These are phyloP conservation scores for Solanum aculeatissimum DNA, from an alignment of 305 asterid genomes.

Conservation along the genomic window DNA sequence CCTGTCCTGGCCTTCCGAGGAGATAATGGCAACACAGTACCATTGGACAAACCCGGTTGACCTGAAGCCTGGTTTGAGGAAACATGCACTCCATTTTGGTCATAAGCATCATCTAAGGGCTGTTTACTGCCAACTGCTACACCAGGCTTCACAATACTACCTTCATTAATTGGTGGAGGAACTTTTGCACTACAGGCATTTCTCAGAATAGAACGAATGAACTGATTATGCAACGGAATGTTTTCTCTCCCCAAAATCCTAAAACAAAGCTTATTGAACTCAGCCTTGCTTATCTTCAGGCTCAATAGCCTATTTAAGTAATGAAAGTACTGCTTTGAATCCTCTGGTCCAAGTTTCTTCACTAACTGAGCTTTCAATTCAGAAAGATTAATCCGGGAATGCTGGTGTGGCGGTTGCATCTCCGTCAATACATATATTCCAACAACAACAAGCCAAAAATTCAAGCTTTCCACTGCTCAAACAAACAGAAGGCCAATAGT, in stretches of 20 bases:
- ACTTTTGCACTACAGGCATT: constrained; percentile 52
- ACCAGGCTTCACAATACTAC: constrained; percentile 22
- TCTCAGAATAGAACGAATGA: constrained; percentile 55
- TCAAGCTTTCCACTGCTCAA: constrained; percentile 16
- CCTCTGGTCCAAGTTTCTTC: constrained; percentile 64
- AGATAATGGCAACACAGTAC: constrained; percentile 48
- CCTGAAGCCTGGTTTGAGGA: constrained; percentile 24
- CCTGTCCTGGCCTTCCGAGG: constrained; percentile 54
- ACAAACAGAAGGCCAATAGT: constrained; percentile 15
- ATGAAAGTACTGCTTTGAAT: constrained; percentile 58
- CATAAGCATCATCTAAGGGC: constrained; percentile 28
- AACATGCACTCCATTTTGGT: constrained; percentile 47
- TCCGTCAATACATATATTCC: constrained; percentile 40
- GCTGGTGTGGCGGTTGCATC: constrained; percentile 78
- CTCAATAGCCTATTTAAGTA: constrained; percentile 52
- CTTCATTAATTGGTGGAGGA: constrained; percentile 38
- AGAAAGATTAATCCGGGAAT: constrained; percentile 59
- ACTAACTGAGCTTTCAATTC: constrained; percentile 70
- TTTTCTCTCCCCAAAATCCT: constrained; percentile 73
- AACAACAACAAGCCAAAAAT: constrained; percentile 25
- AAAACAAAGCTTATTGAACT: constrained; percentile 56
- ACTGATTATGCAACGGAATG: constrained; percentile 72
- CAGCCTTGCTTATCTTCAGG: constrained; percentile 49
- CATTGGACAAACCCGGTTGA: constrained; percentile 51
- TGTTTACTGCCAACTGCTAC: constrained; percentile 31